phyloP scores from a whole-genome alignment of 108 stramenopile genomes.

The Skeletonema tropicum region DNA sequence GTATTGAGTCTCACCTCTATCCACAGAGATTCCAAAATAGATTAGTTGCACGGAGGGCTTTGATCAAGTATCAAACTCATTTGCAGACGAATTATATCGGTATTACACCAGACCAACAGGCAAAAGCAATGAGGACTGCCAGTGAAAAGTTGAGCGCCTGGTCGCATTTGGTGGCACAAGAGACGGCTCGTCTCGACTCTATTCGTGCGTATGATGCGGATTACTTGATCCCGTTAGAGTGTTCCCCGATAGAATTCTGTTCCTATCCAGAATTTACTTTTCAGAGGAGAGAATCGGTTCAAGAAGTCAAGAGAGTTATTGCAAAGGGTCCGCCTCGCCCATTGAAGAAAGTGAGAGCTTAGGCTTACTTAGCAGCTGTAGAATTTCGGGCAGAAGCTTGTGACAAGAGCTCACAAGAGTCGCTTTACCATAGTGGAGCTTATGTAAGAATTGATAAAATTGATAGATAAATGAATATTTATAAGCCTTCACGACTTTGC shows the following conservation, averaged over 20 bases:
- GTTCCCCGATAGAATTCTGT: neutral
- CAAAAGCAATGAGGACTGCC: neutral
- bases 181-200: conserved; percentile 13
- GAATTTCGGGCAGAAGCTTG: too few relatives aligned
- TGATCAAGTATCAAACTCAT: conserved; percentile 19
- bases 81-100: neutral
- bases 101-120: conserved; percentile 1
- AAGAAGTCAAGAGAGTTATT: neutral
- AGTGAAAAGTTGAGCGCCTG: conserved; percentile 23
- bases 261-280: neutral
- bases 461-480: too few relatives aligned
- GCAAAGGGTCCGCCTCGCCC: neutral
- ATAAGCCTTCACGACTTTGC: too few relatives aligned
- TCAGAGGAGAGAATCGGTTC: neutral
- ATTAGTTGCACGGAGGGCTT: neutral
- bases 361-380: neutral
- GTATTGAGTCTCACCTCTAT: conserved; percentile 9
- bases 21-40: conserved; percentile 7
- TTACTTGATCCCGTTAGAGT: conserved; percentile 6
- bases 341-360: neutral
- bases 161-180: conserved; percentile 20
- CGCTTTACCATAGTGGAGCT: too few relatives aligned
- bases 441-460: too few relatives aligned
- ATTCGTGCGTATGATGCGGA: conserved; percentile 14
- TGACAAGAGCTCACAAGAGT: too few relatives aligned